These are phyloP conservation scores for Suhomyces faveliae DNA, from an alignment of 805 yeast species.

Conservation along the genomic window DNA sequence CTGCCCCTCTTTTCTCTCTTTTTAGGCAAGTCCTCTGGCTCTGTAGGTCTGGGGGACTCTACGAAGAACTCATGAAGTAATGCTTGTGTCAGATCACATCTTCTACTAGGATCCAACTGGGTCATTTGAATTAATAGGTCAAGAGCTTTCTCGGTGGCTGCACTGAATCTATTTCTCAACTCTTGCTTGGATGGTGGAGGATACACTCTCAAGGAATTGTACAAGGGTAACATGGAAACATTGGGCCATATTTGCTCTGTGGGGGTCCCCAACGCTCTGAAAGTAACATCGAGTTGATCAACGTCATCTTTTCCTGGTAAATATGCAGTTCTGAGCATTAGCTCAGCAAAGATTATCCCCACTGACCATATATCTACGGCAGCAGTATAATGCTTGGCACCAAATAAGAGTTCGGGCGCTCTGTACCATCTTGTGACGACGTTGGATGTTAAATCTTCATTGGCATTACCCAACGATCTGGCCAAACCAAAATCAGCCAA, in stretches of 20 bases:
- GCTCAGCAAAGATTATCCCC: constrained; percentile 81
- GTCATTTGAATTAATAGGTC: constrained; percentile 73
- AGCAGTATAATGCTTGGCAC: constrained; percentile 44
- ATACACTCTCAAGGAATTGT: constrained; percentile 68
- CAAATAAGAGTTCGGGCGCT: constrained; percentile 60
- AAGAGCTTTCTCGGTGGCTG: constrained; percentile 84
- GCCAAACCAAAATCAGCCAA: constrained; percentile 98
- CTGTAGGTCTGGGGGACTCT: constrained; percentile 74
- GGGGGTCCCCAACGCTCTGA: constrained; percentile 94
- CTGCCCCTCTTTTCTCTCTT: constrained; percentile 26
- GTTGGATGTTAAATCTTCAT: constrained; percentile 79
- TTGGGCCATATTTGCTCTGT: constrained; percentile 91
- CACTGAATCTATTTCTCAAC: constrained; percentile 77
- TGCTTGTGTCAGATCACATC: constrained; percentile 66
- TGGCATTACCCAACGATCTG: constrained; percentile 70
- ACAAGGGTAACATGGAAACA: constrained; percentile 74
- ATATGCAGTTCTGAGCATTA: constrained; percentile 93
- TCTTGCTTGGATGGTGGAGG: constrained; percentile 84
- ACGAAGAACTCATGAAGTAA: constrained; percentile 64
- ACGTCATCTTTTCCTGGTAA: constrained; percentile 88
- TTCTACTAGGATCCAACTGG: constrained; percentile 69
- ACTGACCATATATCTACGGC: constrained; percentile 48
- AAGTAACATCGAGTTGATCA: constrained; percentile 91
- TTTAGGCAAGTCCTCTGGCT: constrained; percentile 62
- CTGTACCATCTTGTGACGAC: constrained; percentile 98